phyloP scores from a whole-genome alignment of 192 early-diverging fungal genomes.

The Coemansia sp. region DNA sequence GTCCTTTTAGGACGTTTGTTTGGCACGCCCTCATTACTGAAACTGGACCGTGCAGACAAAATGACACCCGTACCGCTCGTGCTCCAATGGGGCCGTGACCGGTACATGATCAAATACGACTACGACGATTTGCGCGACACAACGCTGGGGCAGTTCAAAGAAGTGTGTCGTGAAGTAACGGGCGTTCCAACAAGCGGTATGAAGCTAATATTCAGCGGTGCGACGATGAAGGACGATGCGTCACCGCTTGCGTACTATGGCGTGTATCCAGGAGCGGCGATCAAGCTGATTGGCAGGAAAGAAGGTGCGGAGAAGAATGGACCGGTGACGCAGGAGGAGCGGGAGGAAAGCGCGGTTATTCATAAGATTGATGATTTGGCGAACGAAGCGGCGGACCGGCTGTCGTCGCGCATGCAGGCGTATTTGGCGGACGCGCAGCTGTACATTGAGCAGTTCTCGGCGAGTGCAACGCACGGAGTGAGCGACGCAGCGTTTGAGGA shows the following conservation, averaged over 20 bases:
- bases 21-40: neutral
- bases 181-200: conserved; percentile 75
- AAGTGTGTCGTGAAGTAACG: conserved; percentile 69
- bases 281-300: conserved; percentile 69
- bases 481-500: conserved; percentile 36
- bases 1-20: conserved; percentile 43
- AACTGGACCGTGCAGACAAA: conserved; percentile 19
- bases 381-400: conserved; percentile 40
- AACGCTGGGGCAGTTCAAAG: conserved; percentile 72
- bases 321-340: conserved; percentile 43
- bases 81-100: conserved; percentile 52
- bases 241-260: conserved; percentile 70
- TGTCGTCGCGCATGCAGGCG: conserved; percentile 53
- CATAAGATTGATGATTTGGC: conserved; percentile 53
- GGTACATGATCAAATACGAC: conserved; percentile 51
- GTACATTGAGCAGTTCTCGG: conserved; percentile 48
- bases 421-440: conserved; percentile 51
- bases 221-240: conserved; percentile 73
- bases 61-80: conserved; percentile 52
- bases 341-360: conserved; percentile 45
- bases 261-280: conserved; percentile 67
- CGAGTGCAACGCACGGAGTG: conserved; percentile 28
- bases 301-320: conserved; percentile 35
- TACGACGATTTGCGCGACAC: conserved; percentile 54
- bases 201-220: conserved; percentile 71